These are phyloP conservation scores for Isabelozyma heimii DNA, from an alignment of 805 yeast genomes.

Conservation along the genomic window DNA sequence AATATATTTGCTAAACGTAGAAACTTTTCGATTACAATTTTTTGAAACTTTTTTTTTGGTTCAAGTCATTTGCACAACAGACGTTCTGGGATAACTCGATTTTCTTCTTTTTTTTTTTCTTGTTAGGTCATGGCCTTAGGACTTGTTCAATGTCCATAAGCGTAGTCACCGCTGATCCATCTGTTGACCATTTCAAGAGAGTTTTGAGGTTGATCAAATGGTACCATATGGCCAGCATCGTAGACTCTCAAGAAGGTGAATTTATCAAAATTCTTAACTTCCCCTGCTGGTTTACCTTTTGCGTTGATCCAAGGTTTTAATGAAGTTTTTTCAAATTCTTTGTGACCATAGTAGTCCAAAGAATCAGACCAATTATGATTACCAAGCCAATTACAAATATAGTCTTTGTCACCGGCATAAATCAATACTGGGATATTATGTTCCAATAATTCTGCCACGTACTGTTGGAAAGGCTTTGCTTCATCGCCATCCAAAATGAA, in stretches of 20 bases:
- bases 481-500: conserved; percentile 62
- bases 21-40: neutral
- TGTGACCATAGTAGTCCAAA: conserved; percentile 23
- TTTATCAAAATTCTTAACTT: conserved; percentile 66
- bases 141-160: conserved; percentile 12
- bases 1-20: neutral
- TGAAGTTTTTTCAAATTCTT: conserved; percentile 13
- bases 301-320: conserved; percentile 38
- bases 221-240: conserved; percentile 97
- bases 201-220: conserved; percentile 79
- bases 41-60: neutral
- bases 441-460: conserved; percentile 44
- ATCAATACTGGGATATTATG: conserved; percentile 37
- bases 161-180: conserved; percentile 74
- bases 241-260: conserved; percentile 81
- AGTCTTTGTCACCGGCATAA: conserved; percentile 47
- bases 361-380: conserved; percentile 41
- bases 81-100: no score
- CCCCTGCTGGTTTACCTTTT: conserved; percentile 57
- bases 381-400: conserved; percentile 46
- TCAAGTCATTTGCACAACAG: no score
- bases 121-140: no score
- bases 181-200: conserved; percentile 79
- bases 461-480: conserved; percentile 69
- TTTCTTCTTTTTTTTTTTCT: no score